Percentiles rank a stretch among this genome's conserved stretches.
Conservation (phyloP, 176 grass and related monocot genomes). For the Guadua angustifolia region DNA sequence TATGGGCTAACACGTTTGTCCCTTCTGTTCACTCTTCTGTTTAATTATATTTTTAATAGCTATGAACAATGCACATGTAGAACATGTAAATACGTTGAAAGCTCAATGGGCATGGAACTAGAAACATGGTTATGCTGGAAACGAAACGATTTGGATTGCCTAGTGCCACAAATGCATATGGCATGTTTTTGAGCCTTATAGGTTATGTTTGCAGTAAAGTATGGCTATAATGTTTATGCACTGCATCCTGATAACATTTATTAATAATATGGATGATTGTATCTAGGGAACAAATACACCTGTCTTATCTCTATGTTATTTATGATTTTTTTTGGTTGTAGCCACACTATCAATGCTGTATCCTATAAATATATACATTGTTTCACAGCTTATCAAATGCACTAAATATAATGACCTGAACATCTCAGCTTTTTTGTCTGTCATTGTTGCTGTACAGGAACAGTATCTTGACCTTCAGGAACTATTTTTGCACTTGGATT, state of each 20-base stretch:
- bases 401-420: not conserved
- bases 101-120: not conserved
- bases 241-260: not conserved
- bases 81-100: not conserved
- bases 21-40: not conserved
- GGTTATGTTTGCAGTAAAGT: slow-evolving; percentile 13
- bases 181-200: not conserved
- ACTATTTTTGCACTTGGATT: not conserved
- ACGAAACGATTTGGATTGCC: slow-evolving; percentile 11
- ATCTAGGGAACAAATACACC: not conserved
- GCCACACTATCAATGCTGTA: not conserved
- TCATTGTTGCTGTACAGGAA: not conserved
- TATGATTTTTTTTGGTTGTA: not conserved
- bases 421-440: not conserved
- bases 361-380: not conserved
- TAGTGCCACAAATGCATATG: slow-evolving; percentile 16
- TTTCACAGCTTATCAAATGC: slow-evolving; percentile 2
- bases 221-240: not conserved
- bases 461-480: not conserved
- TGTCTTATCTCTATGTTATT: not conserved
- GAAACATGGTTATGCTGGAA: not conserved
- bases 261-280: not conserved
- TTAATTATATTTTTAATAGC: not conserved
- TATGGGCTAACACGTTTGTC: not conserved
- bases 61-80: not conserved